Conservation (phyloP, 2,329 filamentous ascomycete genomes). For the Cytospora schulzeri region DNA sequence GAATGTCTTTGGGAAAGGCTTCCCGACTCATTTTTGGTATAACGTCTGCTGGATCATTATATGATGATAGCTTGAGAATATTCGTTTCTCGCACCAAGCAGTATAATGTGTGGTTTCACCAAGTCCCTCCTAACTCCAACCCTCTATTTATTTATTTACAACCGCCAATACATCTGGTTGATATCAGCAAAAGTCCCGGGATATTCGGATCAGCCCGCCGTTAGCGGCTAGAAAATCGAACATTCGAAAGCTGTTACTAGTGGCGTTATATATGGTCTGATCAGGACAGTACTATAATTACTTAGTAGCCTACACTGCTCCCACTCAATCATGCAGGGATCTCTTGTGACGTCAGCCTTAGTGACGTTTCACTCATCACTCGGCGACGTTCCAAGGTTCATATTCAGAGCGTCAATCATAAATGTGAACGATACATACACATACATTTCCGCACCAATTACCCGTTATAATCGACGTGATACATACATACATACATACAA, state of each 20-base stretch:
- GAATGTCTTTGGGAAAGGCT: background rate
- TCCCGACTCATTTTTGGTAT: background rate
- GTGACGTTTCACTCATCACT: background rate
- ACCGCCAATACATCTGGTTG: too few species aligned
- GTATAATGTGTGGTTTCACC: too few species aligned
- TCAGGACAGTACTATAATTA: too few species aligned
- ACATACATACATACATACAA: background rate
- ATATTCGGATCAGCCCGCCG: too few species aligned
- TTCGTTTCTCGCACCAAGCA: too few species aligned
- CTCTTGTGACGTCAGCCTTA: conserved; percentile 12
- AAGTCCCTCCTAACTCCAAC: too few species aligned
- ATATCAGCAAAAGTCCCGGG: too few species aligned
- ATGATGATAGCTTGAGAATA: background rate
- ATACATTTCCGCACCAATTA: too few species aligned
- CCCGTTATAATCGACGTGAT: background rate
- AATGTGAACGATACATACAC: background rate
- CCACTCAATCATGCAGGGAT: background rate
- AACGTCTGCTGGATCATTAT: background rate
- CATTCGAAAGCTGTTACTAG: background rate
- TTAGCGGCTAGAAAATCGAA: too few species aligned
- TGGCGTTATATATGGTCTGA: background rate
- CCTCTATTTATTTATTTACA: too few species aligned
- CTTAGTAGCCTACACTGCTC: background rate
- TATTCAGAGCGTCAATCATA: background rate
- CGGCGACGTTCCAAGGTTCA: background rate